Evolutionary conservation across 2,329 filamentous ascomycete species (phyloP).

Genomic region (Scleromitrula shiraiana): DNA sequence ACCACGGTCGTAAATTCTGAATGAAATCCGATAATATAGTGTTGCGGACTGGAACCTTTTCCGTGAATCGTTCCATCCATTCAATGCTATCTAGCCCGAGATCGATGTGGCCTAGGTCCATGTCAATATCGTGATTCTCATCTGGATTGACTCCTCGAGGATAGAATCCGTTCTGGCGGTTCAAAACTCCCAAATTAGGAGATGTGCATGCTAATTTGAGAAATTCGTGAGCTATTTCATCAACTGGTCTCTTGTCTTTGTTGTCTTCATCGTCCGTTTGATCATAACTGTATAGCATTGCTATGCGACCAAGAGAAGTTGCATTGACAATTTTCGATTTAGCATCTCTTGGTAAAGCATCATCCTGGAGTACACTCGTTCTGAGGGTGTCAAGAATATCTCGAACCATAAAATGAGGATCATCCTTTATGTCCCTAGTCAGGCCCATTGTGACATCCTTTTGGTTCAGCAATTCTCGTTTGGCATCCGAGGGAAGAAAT

Average conservation of each 20-base stretch:
- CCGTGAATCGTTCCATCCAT: slow-evolving; percentile 59
- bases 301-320: slow-evolving; percentile 62
- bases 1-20: slow-evolving; percentile 73
- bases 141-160: slow-evolving; percentile 60
- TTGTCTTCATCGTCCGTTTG: slow-evolving; percentile 38
- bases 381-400: slow-evolving; percentile 69
- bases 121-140: slow-evolving; percentile 37
- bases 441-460: slow-evolving; percentile 59
- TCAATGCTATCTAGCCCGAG: slow-evolving; percentile 61
- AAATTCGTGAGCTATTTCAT: slow-evolving; percentile 66
- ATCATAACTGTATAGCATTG: slow-evolving; percentile 59
- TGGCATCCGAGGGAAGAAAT: slow-evolving; percentile 67
- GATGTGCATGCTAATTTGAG: slow-evolving; percentile 69
- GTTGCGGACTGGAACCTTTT: slow-evolving; percentile 69
- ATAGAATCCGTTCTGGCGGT: slow-evolving; percentile 77
- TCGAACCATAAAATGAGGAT: slow-evolving; percentile 65
- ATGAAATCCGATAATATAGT: slow-evolving; percentile 70
- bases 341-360: slow-evolving; percentile 59
- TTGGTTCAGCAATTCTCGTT: slow-evolving; percentile 75
- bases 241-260: slow-evolving; percentile 45
- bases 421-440: slow-evolving; percentile 69
- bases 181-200: slow-evolving; percentile 62
- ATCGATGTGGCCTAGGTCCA: slow-evolving; percentile 44
- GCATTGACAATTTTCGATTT: slow-evolving; percentile 74
- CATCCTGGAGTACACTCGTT: slow-evolving; percentile 65